A percentile compares a stretch with the other conserved stretches of the same genome.
Evolutionary conservation across 2,329 filamentous ascomycete genomes (phyloP).

Genomic region (Pestalotiopsis sp.): DNA sequence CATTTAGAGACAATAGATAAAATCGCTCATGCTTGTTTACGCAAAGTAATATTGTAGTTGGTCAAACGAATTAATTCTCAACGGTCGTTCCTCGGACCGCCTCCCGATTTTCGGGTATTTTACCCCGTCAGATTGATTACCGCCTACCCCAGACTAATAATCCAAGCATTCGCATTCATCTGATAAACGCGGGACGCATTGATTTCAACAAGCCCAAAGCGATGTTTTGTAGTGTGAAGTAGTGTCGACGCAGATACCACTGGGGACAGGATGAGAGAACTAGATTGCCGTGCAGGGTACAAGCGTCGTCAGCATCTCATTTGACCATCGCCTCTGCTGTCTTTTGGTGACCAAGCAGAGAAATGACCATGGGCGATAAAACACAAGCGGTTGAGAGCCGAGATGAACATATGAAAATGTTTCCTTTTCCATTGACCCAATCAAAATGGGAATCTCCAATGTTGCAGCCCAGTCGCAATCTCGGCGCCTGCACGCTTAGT

Average conservation of each 20-base stretch:
- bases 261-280: neutral
- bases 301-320: neutral
- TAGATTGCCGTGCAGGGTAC: neutral
- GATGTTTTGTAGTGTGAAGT: too few species aligned
- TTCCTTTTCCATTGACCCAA: conserved; percentile 6
- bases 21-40: neutral
- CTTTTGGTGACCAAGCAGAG: neutral
- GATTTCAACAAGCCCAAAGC: too few species aligned
- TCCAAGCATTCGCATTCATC: too few species aligned
- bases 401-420: neutral
- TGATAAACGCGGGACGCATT: too few species aligned
- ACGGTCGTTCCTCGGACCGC: neutral
- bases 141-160: neutral
- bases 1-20: neutral
- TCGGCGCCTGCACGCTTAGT: conserved; percentile 9
- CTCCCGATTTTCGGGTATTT: neutral
- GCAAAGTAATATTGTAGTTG: neutral
- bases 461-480: conserved; percentile 7
- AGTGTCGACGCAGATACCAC: neutral
- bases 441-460: neutral
- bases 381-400: conserved; percentile 9
- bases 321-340: neutral
- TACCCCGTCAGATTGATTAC: neutral
- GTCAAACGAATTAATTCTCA: neutral
- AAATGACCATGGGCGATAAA: neutral